Evolutionary conservation across 169 alveolate genomes (phyloP).

Genomic region (Eimeria sp.): DNA sequence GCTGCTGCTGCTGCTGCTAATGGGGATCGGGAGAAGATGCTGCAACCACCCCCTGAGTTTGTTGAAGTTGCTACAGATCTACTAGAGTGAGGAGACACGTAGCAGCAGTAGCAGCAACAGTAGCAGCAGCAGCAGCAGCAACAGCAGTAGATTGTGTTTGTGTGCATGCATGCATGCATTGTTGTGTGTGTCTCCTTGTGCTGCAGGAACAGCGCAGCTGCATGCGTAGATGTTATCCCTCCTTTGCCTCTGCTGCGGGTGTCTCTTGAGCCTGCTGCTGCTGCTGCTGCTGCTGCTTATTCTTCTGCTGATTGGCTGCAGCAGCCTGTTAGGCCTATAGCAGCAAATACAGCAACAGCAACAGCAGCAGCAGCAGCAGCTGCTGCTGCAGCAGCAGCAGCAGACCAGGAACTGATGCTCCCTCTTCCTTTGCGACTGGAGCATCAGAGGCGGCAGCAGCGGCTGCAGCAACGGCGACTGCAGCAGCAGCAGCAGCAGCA

Average conservation of each 20-base stretch:
- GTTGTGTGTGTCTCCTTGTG: conserved; percentile 20
- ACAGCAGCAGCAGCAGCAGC: no score
- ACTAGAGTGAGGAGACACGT: conserved; percentile 30
- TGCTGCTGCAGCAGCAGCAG: no score
- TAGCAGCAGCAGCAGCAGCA: conserved; percentile 8
- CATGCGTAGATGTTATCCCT: conserved; percentile 64
- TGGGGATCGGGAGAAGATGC: neutral
- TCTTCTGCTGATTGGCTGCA: neutral
- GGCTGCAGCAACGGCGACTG: no score
- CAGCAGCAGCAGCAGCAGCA: conserved; percentile 27
- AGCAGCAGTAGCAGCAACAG: conserved; percentile 2
- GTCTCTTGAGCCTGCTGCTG: conserved; percentile 65
- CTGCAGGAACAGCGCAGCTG: conserved; percentile 74
- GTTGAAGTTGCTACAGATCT: conserved; percentile 27
- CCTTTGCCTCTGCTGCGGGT: conserved; percentile 70
- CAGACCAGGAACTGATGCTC: neutral
- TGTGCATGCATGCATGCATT: neutral
- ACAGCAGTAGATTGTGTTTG: neutral
- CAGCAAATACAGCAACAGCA: no score
- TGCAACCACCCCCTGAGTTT: neutral
- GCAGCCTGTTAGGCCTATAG: no score
- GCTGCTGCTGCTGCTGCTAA: conserved; percentile 15
- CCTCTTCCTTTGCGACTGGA: no score
- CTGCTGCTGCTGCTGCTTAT: conserved; percentile 50
- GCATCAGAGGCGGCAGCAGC: no score